Base-by-base conservation (phyloP, 1,284 basidiomycete genomes). In the Apiotrichum sp. region DNA sequence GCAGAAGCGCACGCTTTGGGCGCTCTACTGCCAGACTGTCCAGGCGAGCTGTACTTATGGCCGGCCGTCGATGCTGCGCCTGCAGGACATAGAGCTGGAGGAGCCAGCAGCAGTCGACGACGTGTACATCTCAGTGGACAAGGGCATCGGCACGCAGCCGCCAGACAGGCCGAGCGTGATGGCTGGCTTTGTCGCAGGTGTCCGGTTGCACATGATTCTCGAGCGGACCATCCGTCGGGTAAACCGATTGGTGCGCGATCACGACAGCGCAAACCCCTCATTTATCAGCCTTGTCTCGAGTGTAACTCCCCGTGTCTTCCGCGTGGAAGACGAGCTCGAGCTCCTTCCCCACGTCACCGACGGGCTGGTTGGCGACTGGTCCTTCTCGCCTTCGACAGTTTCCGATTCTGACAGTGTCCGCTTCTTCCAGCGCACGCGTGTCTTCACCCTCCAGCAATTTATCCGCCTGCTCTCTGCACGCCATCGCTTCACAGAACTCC, bases 351-450 rank as follows among this genome's bases (percentile, higher is more conserved):
- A 61, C 39, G 59, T 67, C 36, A 65, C 66, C 6, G 66, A 63
- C 38, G 63, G 62, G 4, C 55, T 69, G 3, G 63, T 62, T 1
- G 65, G 65, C 42, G 67, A 69, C 50, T 69, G 67, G 67, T 61
- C 61, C 2, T 69, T 61, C 52, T 65, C 64, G 4, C 63, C 62
- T 9, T 54, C 58, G 1, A 69, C 67, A 0, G 63, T 69, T 8
- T 52, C 62, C 22, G 66, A 69, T 49, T 62, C 61, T 2, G 66
- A 67, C 58, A 64, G 58, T 34, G 67, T 67, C 4, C 60, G 65
- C 33, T 69, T 69, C 58, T 69, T 69, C 62, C 64, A 67, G 53
- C 65, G 66, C 32, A 66, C 67, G 1, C 55, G 67, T 45, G 63
- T 66, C 46, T 69, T 65, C 38, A 65, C 65, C 0, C 51, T 69